phyloP scores from a whole-genome alignment of 1,284 basidiomycete genomes.

The Apiotrichum akiyoshidainum region DNA sequence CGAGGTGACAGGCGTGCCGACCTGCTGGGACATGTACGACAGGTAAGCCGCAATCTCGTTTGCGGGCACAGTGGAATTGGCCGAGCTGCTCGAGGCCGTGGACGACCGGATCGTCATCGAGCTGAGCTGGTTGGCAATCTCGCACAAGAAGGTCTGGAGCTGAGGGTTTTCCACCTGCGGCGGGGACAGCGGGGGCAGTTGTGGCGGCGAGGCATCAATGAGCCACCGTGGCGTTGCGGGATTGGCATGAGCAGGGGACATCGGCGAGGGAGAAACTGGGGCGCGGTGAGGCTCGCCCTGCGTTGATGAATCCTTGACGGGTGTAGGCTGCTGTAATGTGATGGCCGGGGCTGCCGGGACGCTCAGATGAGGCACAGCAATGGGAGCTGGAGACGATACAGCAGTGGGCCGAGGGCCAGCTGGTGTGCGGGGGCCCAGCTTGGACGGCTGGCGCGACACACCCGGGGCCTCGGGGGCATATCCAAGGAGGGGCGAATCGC shows the following conservation, averaged over 20 bases:
- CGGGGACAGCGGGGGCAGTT: slow-evolving; percentile 39
- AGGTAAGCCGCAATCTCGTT: slow-evolving; percentile 43
- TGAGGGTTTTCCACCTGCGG: slow-evolving; percentile 54
- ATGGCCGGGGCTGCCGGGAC: slow-evolving; percentile 43
- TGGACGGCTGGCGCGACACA: slow-evolving; percentile 23
- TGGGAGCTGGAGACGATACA: slow-evolving; percentile 14
- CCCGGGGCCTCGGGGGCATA: neutral
- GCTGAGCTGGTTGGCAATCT: slow-evolving; percentile 58
- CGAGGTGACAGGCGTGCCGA: slow-evolving; percentile 12
- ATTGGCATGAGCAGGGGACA: neutral
- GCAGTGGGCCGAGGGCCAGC: slow-evolving; percentile 36
- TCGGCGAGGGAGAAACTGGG: slow-evolving; percentile 14
- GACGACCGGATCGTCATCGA: slow-evolving; percentile 54
- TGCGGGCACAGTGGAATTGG: slow-evolving; percentile 37
- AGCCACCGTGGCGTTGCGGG: neutral
- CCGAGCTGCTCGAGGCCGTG: slow-evolving; percentile 49
- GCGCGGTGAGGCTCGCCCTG: neutral
- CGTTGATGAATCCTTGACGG: slow-evolving; percentile 37
- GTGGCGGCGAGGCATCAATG: slow-evolving; percentile 17
- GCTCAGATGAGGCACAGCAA: slow-evolving; percentile 18
- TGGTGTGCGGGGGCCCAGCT: slow-evolving; percentile 30
- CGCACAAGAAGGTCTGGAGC: slow-evolving; percentile 58
- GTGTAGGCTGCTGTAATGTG: slow-evolving; percentile 52
- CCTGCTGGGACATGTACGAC: slow-evolving; percentile 30
- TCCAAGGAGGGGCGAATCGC: slow-evolving; percentile 16